Evolutionary conservation across 164 flowering plant species (phyloP), one percentile per base, ranked within the genome.

Genomic region (Umbilicus rupestris): DNA sequence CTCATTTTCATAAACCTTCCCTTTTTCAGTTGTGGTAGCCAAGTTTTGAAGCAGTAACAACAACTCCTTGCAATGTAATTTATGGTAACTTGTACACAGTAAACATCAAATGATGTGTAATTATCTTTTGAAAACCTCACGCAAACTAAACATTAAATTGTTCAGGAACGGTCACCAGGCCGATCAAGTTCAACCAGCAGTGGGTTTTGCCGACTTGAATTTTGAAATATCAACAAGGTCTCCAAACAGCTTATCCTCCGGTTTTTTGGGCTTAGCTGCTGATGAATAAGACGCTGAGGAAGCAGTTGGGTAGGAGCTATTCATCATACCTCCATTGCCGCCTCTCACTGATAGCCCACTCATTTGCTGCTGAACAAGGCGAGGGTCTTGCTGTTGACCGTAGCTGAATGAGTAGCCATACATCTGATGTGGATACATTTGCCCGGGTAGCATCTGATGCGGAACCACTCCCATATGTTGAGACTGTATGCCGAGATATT

Each of bases 301-400:
- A 33, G 44, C 42, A 62, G 17, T 29, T 11, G 39, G 65, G 46
- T 63, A 63, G 7, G 65, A 37, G 20, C n/a, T 20, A n/a, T n/a
- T 37, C 64, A 37, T 33, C 24, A 33, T 35, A 19, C 16, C 28
- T 5, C 41, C 84, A 64, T 87, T 85, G 67, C 83, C 28, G 28
- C 33, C 33, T 12, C 33, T 86, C 71, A 85, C 47, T 10, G 96
- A 81, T 8, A 90, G 73, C 24, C 87, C 95, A 67, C 81, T 76
- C 89, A 88, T 88, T 72, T 76, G 77, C 78, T 85, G 93, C 47
- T 83, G 83, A 17, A 86, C 71, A 7, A 58, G 55, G 41, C 76
- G 84, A 20, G 77, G 42, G 26, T 76, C 72, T 52, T 72, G 82
- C 69, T 76, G 87, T 64, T 75, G 82, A 37, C 75, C 73, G 20